These are phyloP conservation scores for Phyllosticta citriasiana DNA, from an alignment of 2,329 filamentous ascomycete species.

Conservation along the genomic window DNA sequence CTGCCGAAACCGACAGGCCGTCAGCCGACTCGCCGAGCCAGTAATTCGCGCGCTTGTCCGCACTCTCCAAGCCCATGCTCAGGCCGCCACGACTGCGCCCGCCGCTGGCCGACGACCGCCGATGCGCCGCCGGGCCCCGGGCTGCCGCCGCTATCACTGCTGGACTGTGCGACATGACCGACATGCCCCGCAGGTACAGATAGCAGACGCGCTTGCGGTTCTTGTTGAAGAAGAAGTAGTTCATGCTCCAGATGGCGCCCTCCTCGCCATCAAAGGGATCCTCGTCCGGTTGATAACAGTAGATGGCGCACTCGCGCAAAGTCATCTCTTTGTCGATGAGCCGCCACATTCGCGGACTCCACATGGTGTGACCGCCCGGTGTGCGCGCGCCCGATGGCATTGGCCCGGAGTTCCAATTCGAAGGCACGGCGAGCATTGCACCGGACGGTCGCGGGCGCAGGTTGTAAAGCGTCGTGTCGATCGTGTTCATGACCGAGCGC, in stretches of 20 bases:
- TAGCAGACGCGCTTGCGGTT: conserved; percentile 86
- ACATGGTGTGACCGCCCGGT: conserved; percentile 48
- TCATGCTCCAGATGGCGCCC: conserved; percentile 85
- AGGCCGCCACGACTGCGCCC: not conserved
- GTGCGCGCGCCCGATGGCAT: conserved; percentile 37
- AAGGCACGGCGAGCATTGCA: conserved; percentile 24
- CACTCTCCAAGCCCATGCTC: conserved; percentile 19
- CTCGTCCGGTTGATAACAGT: conserved; percentile 79
- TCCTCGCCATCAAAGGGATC: conserved; percentile 90
- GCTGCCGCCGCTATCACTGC: conserved; percentile 17
- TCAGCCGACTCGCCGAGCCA: conserved; percentile 66
- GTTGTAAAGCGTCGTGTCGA: conserved; percentile 82
- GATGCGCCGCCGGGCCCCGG: not conserved
- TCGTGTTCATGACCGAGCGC: conserved; percentile 70
- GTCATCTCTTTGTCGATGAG: conserved; percentile 92
- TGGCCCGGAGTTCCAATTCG: conserved; percentile 22
- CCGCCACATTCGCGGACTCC: conserved; percentile 87
- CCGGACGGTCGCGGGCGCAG: conserved; percentile 50
- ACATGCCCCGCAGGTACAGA: conserved; percentile 83
- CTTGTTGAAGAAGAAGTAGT: conserved; percentile 98
- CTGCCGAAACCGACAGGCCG: conserved; percentile 9
- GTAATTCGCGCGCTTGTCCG: conserved; percentile 73
- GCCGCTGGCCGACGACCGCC: not conserved
- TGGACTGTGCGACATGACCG: conserved; percentile 58
- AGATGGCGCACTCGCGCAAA: conserved; percentile 77